Base-by-base conservation (phyloP, 2,329 filamentous ascomycete genomes). In the Colletotrichum sp. region DNA sequence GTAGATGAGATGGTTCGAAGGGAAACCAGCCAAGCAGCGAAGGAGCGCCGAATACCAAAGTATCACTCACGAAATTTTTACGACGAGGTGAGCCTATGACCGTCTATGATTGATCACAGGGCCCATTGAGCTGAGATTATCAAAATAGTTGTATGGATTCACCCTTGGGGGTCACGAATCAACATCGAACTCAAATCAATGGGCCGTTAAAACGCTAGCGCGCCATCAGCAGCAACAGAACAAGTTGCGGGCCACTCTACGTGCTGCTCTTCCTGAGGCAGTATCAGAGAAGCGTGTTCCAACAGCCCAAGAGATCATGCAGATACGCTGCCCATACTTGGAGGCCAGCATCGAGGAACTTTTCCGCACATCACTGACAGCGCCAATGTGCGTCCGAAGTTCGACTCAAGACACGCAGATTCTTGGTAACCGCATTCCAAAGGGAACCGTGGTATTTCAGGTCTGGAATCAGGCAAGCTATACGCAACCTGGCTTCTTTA, bases 321-420 rank as follows among this genome's bases (percentile, higher is more conserved):
- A 75, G 48, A 58, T 73, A 18, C 74, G 72, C 9, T 70, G 79
- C 1, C 79, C 81, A 3, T 83, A 82, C 68, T 74, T 83, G 30
- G 81, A 83, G 30, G 82, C 81, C 13, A 70, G 79, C 32, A 76
- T 82, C 15, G 81, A 82, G 58, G 81, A 85, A 76, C 77, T 79
- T 6, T 75, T 82, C 13, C 82, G 83, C 28, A 74, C 78, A 28
- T 76, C 78, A 8, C 71, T 76, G 22, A 78, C 80, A 6, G 75
- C 80, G 16, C 65, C 79, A 58, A 70, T 79, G 64, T 78, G 80
- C 7, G 73, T 74, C 3, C 82, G 82, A 9, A 58, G 78, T 27
- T 77, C 83, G 8, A 71, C 76, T n/a, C 61, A 77, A 27, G 81
- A 84, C 61, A 80, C 79, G 3, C 73, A 69, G 5, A 71, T 83